Conservation (phyloP, 108 stramenopile species). For the Hondaea fermentalgiana region DNA sequence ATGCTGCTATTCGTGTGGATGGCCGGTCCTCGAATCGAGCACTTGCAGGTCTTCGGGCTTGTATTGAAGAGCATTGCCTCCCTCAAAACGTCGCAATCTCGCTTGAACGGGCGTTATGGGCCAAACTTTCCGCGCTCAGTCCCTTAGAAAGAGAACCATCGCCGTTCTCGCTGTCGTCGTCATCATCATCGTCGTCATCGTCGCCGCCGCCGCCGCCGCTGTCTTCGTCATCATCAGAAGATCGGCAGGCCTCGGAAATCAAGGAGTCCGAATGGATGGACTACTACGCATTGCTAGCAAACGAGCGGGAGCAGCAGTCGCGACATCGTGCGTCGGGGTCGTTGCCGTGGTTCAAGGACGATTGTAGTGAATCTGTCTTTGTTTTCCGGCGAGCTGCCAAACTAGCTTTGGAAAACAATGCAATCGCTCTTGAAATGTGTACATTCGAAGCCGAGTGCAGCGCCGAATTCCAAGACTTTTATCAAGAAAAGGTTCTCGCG, state of each 20-base stretch:
- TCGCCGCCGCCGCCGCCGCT: too few species aligned
- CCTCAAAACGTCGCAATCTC: background rate
- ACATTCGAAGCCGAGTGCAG: background rate
- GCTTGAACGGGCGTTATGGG: background rate
- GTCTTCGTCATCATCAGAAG: too few species aligned
- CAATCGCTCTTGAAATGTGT: background rate
- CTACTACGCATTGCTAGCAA: too few species aligned
- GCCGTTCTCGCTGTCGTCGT: too few species aligned
- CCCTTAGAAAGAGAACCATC: too few species aligned
- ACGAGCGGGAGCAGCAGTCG: background rate
- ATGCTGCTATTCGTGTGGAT: background rate
- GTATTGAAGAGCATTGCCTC: background rate
- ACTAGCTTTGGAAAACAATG: background rate
- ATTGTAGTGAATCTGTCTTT: background rate
- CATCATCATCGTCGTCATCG: too few species aligned
- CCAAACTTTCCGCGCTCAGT: too few species aligned
- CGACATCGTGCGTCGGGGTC: background rate
- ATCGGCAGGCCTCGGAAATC: too few species aligned
- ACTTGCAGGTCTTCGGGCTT: background rate
- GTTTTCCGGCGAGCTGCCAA: background rate
- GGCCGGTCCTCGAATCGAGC: background rate
- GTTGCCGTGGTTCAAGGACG: background rate
- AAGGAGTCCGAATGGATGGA: too few species aligned
- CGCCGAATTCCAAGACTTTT: background rate
- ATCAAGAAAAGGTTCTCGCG: background rate